Evolutionary conservation across 202 grass and related monocot species (phyloP).

Genomic region (Carex sylvatica): DNA sequence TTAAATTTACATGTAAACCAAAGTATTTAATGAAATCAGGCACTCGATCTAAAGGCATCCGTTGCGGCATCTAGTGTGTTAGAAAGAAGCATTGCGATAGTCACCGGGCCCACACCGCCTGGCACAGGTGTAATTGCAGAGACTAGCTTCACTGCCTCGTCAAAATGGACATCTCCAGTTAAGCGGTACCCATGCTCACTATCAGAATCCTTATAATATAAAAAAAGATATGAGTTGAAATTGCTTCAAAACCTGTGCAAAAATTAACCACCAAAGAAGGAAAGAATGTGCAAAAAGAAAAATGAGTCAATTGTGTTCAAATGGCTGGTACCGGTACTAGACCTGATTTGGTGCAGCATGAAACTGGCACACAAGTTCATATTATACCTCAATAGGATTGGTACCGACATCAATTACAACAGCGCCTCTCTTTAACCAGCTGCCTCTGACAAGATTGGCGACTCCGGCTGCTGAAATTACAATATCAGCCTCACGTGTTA

Average conservation of each 20-base stretch:
- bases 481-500: constrained; percentile 81
- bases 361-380: neutral
- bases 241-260: neutral
- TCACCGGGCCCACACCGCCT: constrained; percentile 83
- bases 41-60: constrained; percentile 38
- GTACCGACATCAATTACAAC: constrained; percentile 96
- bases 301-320: neutral
- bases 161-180: constrained; percentile 81
- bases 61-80: constrained; percentile 77
- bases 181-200: constrained; percentile 71
- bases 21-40: constrained; percentile 16
- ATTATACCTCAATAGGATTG: constrained; percentile 77
- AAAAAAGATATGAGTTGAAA: neutral
- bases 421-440: constrained; percentile 78
- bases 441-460: constrained; percentile 78
- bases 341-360: neutral
- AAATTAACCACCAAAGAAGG: neutral
- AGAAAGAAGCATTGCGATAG: constrained; percentile 82
- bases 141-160: constrained; percentile 72
- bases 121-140: constrained; percentile 90
- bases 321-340: neutral
- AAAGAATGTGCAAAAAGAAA: neutral
- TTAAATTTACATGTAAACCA: constrained; percentile 41
- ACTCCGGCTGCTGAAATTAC: constrained; percentile 93
- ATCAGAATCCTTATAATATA: constrained; percentile 55